A percentile compares a stretch with the other conserved stretches of the same genome.
phyloP scores from a whole-genome alignment of 768 basidiomycete species.

The Boletus huronensis region DNA sequence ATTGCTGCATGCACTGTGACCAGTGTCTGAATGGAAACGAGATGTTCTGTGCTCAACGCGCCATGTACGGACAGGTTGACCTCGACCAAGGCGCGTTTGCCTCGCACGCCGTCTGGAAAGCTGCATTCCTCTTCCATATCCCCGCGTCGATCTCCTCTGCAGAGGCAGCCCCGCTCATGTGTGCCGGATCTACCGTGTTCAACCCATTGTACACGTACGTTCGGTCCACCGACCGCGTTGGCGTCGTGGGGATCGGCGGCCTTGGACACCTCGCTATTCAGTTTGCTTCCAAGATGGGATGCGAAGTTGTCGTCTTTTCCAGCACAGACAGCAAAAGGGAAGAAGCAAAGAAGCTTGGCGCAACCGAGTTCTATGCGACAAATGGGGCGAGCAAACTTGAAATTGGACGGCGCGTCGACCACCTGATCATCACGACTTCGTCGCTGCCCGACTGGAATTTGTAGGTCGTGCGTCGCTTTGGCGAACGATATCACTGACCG shows the following conservation, averaged over 20 bases:
- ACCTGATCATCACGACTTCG: constrained; percentile 33
- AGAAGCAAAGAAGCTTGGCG: constrained; percentile 33
- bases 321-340: constrained; percentile 32
- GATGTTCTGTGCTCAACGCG: constrained; percentile 23
- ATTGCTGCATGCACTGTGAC: constrained; percentile 32
- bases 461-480: constrained; percentile 12
- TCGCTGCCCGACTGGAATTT: constrained; percentile 30
- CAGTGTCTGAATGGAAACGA: constrained; percentile 35
- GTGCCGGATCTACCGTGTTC: constrained; percentile 36
- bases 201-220: constrained; percentile 25
- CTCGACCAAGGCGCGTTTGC: constrained; percentile 35
- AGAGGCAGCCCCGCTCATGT: constrained; percentile 36
- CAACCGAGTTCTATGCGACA: constrained; percentile 35
- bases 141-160: constrained; percentile 31
- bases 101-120: constrained; percentile 35
- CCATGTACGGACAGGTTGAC: constrained; percentile 25
- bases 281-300: constrained; percentile 39
- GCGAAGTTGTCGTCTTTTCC: constrained; percentile 36
- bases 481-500: background rate
- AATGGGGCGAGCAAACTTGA: constrained; percentile 25
- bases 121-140: constrained; percentile 34
- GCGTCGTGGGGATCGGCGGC: constrained; percentile 35
- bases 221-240: constrained; percentile 32
- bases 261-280: constrained; percentile 39
- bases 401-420: constrained; percentile 25